Evolutionary conservation across 2,329 filamentous ascomycete species (phyloP).

Genomic region (Acrocalymma vagum): DNA sequence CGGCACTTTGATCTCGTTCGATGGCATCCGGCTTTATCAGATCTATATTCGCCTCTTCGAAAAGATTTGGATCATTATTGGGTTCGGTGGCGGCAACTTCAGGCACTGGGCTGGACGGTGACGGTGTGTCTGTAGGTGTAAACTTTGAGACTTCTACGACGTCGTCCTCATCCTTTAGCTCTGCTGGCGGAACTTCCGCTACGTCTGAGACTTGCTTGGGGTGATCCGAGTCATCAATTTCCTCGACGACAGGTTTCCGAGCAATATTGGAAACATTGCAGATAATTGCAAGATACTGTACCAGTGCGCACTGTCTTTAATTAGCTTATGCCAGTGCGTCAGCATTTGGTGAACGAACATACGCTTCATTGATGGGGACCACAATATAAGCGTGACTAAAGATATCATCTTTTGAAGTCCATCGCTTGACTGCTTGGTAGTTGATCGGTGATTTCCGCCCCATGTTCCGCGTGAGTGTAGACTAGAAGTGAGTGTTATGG

Average conservation of each 20-base stretch:
- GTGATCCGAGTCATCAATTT: constrained; percentile 10
- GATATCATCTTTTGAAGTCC: constrained; percentile 87
- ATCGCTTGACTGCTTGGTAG: constrained; percentile 83
- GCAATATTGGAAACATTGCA: constrained; percentile 81
- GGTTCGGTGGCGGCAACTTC: constrained; percentile 1
- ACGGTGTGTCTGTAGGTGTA: neutral
- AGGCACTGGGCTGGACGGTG: neutral
- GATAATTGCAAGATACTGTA: constrained; percentile 93
- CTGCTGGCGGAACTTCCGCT: no score
- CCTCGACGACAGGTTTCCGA: constrained; percentile 33
- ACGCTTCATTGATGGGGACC: constrained; percentile 86
- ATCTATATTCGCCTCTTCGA: constrained; percentile 27
- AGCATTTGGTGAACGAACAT: constrained; percentile 11
- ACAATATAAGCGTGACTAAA: constrained; percentile 89
- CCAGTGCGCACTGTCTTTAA: constrained; percentile 71
- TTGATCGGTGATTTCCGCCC: constrained; percentile 70
- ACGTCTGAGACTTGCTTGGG: neutral
- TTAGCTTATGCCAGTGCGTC: constrained; percentile 9
- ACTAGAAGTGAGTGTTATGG: constrained; percentile 93
- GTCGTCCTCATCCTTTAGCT: neutral
- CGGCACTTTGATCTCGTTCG: neutral
- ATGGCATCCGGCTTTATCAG: constrained; percentile 27
- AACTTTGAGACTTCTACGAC: neutral
- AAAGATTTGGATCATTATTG: constrained; percentile 25
- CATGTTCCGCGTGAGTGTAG: constrained; percentile 72